Conservation (phyloP, 305 asterid species). For the Fraxinus angustifolia region DNA sequence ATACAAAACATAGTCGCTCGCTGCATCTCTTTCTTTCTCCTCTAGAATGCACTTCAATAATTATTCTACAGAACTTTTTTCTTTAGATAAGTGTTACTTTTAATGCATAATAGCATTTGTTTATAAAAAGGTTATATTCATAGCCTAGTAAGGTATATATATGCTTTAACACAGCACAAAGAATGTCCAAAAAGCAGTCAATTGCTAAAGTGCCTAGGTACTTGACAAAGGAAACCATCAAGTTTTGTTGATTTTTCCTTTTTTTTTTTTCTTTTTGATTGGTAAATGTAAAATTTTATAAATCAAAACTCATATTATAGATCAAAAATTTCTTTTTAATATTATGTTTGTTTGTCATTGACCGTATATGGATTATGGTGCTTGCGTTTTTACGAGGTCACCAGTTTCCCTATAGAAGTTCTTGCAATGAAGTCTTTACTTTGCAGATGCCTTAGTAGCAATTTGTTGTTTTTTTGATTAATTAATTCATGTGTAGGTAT, state of each 20-base stretch:
- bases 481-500: background rate
- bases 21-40: background rate
- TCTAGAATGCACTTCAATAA: background rate
- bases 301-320: too few species aligned
- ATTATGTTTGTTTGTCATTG: too few species aligned
- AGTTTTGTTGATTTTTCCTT: background rate
- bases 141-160: background rate
- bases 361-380: background rate
- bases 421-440: background rate
- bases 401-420: background rate
- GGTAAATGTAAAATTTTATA: too few species aligned
- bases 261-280: too few species aligned
- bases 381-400: background rate
- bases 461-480: too few species aligned
- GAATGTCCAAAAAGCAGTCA: constrained; percentile 46
- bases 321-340: too few species aligned
- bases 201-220: constrained; percentile 32
- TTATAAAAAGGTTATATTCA: background rate
- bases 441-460: background rate
- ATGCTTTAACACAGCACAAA: constrained; percentile 18
- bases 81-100: background rate
- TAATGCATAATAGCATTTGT: background rate
- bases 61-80: background rate
- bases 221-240: constrained; percentile 20
- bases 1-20: background rate